A percentile compares a stretch with the other conserved stretches of the same genome.
Conservation (phyloP, 129 eudicot species). For the Sambucus nigra region DNA sequence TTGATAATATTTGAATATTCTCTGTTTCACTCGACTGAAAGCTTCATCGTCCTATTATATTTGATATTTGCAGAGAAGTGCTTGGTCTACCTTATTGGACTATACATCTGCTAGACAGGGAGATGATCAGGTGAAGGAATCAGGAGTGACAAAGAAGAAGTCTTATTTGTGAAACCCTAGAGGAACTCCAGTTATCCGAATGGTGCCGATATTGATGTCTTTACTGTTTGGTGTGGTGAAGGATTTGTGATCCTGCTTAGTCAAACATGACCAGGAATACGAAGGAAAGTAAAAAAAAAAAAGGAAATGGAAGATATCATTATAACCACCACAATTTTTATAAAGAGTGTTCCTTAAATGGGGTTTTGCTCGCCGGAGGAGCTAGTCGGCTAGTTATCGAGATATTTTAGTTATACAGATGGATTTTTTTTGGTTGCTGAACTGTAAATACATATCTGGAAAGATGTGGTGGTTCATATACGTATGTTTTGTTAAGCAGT, state of each 20-base stretch:
- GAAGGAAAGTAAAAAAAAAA: neutral
- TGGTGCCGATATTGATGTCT: neutral
- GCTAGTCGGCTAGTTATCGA: slow-evolving; percentile 3
- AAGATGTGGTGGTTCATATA: neutral
- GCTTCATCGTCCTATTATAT: neutral
- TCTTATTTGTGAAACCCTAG: slow-evolving; percentile 17
- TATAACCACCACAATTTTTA: neutral
- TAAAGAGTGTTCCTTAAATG: slow-evolving; percentile 2
- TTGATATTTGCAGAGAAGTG: slow-evolving; percentile 23
- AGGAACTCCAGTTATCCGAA: slow-evolving; percentile 2
- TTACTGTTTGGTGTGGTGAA: slow-evolving; percentile 7
- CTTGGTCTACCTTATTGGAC: slow-evolving; percentile 23
- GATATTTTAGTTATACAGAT: slow-evolving; percentile 1
- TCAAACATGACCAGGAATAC: slow-evolving; percentile 11
- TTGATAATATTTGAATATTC: neutral
- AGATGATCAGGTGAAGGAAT: slow-evolving; percentile 11
- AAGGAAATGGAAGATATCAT: slow-evolving; percentile 20
- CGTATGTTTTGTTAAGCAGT: too few species aligned
- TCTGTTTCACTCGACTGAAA: neutral
- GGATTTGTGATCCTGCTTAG: slow-evolving; percentile 18
- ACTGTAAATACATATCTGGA: slow-evolving; percentile 5
- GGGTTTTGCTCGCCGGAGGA: slow-evolving; percentile 1
- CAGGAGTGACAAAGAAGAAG: slow-evolving; percentile 17
- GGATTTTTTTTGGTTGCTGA: slow-evolving; percentile 1
- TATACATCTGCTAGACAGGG: slow-evolving; percentile 11